Percentiles rank a stretch among this genome's conserved stretches.
phyloP scores from a whole-genome alignment of 2,329 filamentous ascomycete species.

The Colletotrichum liaoningense region DNA sequence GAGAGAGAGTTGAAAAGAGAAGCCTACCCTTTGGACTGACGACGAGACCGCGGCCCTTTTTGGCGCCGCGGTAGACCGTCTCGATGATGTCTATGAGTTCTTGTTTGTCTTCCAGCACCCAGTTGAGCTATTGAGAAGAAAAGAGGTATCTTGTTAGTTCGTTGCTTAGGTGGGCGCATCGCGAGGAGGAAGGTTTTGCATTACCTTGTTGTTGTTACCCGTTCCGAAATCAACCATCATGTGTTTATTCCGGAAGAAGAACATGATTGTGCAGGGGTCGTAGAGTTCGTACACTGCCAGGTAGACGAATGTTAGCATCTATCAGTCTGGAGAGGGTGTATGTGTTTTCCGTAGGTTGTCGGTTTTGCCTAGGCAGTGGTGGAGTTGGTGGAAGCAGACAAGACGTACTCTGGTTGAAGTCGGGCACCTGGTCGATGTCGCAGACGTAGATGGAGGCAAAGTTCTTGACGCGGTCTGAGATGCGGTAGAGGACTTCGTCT shows the following conservation, averaged over 20 bases:
- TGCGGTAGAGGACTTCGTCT: slow-evolving; percentile 94
- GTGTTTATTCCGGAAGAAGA: slow-evolving; percentile 97
- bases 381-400: background rate
- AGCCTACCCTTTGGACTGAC: slow-evolving; percentile 84
- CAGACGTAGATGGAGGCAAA: slow-evolving; percentile 94
- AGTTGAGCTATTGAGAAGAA: slow-evolving; percentile 55
- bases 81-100: slow-evolving; percentile 99
- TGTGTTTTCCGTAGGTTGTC: too few species aligned
- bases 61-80: slow-evolving; percentile 97
- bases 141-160: background rate
- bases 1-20: background rate
- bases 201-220: slow-evolving; percentile 96
- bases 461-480: slow-evolving; percentile 93
- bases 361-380: background rate
- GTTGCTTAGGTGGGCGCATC: background rate
- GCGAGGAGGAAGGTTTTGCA: slow-evolving; percentile 77
- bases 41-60: slow-evolving; percentile 96
- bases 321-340: too few species aligned
- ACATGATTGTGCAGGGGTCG: slow-evolving; percentile 95
- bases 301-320: background rate
- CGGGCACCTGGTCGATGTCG: slow-evolving; percentile 89
- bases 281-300: slow-evolving; percentile 71
- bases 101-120: slow-evolving; percentile 95
- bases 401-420: slow-evolving; percentile 82
- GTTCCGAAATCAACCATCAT: slow-evolving; percentile 99